Evolutionary conservation across 176 grass and related monocot genomes (phyloP).

Genomic region (Melocanna baccifera): DNA sequence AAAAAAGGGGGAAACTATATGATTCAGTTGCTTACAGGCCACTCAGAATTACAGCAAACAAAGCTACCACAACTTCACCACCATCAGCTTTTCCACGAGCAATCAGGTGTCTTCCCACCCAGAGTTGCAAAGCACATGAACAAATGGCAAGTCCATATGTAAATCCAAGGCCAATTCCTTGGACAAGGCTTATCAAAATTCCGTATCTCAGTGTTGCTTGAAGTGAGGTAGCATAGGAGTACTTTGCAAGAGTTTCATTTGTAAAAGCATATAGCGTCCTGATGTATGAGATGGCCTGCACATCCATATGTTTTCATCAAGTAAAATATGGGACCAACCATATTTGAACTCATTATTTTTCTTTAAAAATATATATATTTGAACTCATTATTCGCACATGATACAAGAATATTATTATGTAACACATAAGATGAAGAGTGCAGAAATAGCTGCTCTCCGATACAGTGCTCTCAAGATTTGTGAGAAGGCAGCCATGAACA

Average conservation of each 20-base stretch:
- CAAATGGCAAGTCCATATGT: slow-evolving; percentile 98
- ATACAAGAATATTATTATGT: not conserved
- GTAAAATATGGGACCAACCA: slow-evolving; percentile 9
- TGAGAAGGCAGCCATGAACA: not conserved
- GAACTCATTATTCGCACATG: slow-evolving; percentile 4
- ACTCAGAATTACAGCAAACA: slow-evolving; percentile 94
- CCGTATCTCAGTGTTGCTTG: slow-evolving; percentile 95
- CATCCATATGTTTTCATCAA: slow-evolving; percentile 10
- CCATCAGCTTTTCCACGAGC: slow-evolving; percentile 76
- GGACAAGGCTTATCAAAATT: slow-evolving; percentile 98
- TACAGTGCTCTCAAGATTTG: not conserved
- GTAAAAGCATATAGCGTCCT: slow-evolving; percentile 91
- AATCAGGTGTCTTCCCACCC: slow-evolving; percentile 87
- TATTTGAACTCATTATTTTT: slow-evolving; percentile 16
- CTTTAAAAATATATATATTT: not conserved
- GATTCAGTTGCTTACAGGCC: slow-evolving; percentile 74
- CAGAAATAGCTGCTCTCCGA: slow-evolving; percentile 14
- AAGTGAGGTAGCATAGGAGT: slow-evolving; percentile 98
- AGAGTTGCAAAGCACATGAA: slow-evolving; percentile 97
- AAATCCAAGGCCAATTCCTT: slow-evolving; percentile 98
- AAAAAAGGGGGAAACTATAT: not conserved
- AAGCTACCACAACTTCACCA: slow-evolving; percentile 88
- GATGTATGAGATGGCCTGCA: slow-evolving; percentile 86
- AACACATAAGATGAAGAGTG: not conserved
- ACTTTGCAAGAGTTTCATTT: slow-evolving; percentile 98